Base-by-base conservation (phyloP, 2,329 filamentous ascomycete species). In the Diplodia intermedia region DNA sequence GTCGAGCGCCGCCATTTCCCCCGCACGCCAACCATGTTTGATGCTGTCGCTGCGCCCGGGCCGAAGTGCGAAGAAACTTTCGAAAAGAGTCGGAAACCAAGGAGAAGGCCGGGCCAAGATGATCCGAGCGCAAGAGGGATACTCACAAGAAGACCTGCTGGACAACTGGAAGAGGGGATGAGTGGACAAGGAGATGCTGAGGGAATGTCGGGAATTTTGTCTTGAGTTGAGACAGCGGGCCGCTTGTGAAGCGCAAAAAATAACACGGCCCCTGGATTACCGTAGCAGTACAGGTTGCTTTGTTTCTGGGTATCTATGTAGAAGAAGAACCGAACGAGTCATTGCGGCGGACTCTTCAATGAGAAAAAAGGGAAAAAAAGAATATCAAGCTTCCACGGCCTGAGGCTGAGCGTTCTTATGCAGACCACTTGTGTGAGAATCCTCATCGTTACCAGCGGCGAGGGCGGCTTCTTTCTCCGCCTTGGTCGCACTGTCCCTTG, bases 261-360 rank as follows among this genome's bases (percentile, higher is more conserved):
- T 26, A 52, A 63, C 38, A 63, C 60, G 47, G 60, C 60, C 60
- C 43, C 47, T 63, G 60, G 36, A 53, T 52, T 63, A 63, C 60
- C 60, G 60, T 63, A 53, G 60, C 40, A 63, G 60, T 52, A 63
- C 47, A 63, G 60, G 60, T 20, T 63, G 60, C 38, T 63, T 62
- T 63, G 60, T 63, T 63, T 63, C 60, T 63, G 60, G 60, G 60
- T 63, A 63, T 63, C 60, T 63, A 63, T 63, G 60, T 63, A 63
- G 50, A 52, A 63, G 60, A 63, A 63, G 60, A 63, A 63, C 60
- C 60, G 60, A 63, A 38, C 31, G 50, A 52, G 60, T 63, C 60
- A 52, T 52, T 36, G 60, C 20, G 60, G 60, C 47, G 18, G 62
- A 29, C 52, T 66, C 40, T 38, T 38, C 47, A 20, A 55, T 40